Conservation (phyloP, 2,329 filamentous ascomycete species). For the Ceratocystis papillata region DNA sequence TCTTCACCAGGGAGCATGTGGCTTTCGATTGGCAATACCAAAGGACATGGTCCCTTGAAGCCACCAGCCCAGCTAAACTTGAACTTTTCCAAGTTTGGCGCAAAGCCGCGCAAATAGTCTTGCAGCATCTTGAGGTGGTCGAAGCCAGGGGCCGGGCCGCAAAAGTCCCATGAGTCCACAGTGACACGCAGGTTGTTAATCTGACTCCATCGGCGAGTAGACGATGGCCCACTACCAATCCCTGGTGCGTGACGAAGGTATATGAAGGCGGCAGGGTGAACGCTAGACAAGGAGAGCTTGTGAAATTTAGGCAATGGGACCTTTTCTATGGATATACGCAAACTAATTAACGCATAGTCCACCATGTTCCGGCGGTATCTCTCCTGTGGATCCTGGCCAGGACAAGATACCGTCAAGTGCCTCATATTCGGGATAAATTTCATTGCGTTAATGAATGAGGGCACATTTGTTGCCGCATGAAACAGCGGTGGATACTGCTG, state of each 20-base stretch:
- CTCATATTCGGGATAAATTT: constrained; percentile 56
- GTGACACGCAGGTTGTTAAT: constrained; percentile 63
- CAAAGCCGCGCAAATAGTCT: constrained; percentile 64
- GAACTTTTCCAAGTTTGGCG: constrained; percentile 55
- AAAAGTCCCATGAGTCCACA: constrained; percentile 60
- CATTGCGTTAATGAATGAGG: constrained; percentile 69
- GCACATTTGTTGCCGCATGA: constrained; percentile 78
- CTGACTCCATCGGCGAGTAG: constrained; percentile 63
- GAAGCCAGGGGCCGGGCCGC: constrained; percentile 46
- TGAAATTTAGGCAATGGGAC: constrained; percentile 54
- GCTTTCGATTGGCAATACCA: constrained; percentile 51
- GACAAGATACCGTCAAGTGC: constrained; percentile 66
- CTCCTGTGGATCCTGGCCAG: constrained; percentile 56
- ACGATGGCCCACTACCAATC: constrained; percentile 63
- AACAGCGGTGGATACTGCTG: constrained; percentile 83
- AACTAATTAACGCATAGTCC: constrained; percentile 78
- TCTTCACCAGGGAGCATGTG: constrained; percentile 33
- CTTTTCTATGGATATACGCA: constrained; percentile 72
- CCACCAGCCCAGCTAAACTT: constrained; percentile 68
- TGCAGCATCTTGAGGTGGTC: constrained; percentile 71
- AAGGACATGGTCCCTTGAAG: constrained; percentile 58
- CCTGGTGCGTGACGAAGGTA: constrained; percentile 67
- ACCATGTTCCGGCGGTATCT: constrained; percentile 66
- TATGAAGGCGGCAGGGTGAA: constrained; percentile 65
- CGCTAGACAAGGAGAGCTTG: constrained; percentile 59